Base-by-base conservation (phyloP, 208 protist species). In the Angomonas ambiguus region DNA sequence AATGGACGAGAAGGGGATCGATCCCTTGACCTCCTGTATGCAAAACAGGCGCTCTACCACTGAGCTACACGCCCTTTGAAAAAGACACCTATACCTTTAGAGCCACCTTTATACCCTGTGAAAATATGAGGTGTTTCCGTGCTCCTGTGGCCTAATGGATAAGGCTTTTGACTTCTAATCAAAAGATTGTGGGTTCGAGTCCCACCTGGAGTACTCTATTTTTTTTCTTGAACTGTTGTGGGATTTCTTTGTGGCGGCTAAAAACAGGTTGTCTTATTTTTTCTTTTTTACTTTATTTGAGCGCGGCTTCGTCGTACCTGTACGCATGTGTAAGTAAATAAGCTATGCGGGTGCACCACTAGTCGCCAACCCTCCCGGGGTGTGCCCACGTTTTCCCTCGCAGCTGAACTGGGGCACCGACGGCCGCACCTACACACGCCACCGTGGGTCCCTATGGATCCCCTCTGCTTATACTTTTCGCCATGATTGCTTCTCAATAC, bases 141-240 rank as follows among this genome's bases (percentile, higher is more conserved):
- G 81, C 81, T 80, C 81, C 65, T 82, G 86, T 92, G 80, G 86
- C 86, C 86, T 85, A 92, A 92, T 89, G 86, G 86, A 89, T 87
- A 92, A 85, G 86, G 86, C 86, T 77, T 89, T 87, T 79, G 86
- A 83, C 85, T 92, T 85, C 86, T 92, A 92, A 92, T 84, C 86
- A 79, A 87, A 88, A 88, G 83, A 85, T 90, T 92, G 86, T 81
- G 86, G 82, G 86, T 92, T 92, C 86, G 82, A 92, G 72, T 90
- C 86, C 83, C 86, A 81, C 81, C 86, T 84, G 80, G 80, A 82
- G 86, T 92, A 88, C 20, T 65, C 77, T 87, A 79, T 76, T 53
- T 53, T 24, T 27, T 24, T 53, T 53, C 20, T 67, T 42, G 30
- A 10, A 62, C 32, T 58, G 11, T 65, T 10, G 31, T 27, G 25